Percentiles rank a stretch among this genome's conserved stretches.
phyloP scores from a whole-genome alignment of 2,329 filamentous ascomycete genomes.

The Sporothrix phasma region DNA sequence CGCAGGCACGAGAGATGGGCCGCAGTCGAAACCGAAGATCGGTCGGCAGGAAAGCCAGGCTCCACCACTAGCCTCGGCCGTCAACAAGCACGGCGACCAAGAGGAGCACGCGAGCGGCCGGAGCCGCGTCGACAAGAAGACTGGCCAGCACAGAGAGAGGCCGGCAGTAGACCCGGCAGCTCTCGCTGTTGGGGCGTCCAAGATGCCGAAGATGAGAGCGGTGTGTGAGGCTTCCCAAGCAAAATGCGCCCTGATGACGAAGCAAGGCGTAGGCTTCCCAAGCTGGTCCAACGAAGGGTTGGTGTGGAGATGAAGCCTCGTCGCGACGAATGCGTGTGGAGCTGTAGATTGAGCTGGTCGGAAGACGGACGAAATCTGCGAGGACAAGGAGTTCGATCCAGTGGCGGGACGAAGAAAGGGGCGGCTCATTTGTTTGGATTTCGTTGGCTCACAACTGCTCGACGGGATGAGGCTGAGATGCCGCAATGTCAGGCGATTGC shows the following conservation, averaged over 20 bases:
- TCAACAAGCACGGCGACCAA: background rate
- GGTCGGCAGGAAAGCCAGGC: background rate
- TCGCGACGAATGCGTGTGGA: background rate
- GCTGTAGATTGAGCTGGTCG: background rate
- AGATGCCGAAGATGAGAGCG: background rate
- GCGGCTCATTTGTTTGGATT: background rate
- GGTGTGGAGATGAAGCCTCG: background rate
- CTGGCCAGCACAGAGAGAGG: background rate
- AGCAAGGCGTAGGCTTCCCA: background rate
- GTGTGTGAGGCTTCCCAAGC: background rate
- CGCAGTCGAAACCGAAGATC: background rate
- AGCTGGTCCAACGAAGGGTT: background rate
- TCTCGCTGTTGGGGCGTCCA: background rate
- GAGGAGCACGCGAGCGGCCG: background rate
- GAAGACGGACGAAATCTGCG: background rate
- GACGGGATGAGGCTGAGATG: background rate
- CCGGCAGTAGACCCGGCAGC: background rate
- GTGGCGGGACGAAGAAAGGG: background rate
- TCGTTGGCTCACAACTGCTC: background rate
- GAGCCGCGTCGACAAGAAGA: background rate
- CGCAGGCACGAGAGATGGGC: background rate
- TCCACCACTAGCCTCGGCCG: background rate
- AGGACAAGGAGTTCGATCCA: background rate
- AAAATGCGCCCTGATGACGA: background rate
- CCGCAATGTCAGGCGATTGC: background rate